phyloP scores from a whole-genome alignment of 2,329 filamentous ascomycete genomes.

The Lomentospora prolificans region DNA sequence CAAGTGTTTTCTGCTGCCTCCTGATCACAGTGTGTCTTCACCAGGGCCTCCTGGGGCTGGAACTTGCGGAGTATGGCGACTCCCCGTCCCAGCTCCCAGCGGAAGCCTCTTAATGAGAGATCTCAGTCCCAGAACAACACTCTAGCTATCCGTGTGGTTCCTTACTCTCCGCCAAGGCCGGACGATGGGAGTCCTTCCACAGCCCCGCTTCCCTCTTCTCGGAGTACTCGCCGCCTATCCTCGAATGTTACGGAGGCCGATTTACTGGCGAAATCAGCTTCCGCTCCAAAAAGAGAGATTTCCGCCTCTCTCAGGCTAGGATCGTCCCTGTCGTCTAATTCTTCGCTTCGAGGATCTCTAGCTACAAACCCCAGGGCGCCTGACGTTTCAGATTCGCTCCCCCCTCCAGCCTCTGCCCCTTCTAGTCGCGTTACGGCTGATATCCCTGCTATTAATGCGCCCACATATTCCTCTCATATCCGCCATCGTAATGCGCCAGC shows the following conservation, averaged over 20 bases:
- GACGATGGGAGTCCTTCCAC: conserved; percentile 17
- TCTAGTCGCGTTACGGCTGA: conserved; percentile 23
- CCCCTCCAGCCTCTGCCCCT: conserved; percentile 22
- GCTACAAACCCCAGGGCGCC: conserved; percentile 20
- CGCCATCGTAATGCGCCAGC: conserved; percentile 25
- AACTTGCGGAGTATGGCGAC: conserved; percentile 10
- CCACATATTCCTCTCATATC: conserved; percentile 28
- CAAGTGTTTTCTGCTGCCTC: too few species aligned
- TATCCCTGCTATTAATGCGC: conserved; percentile 25
- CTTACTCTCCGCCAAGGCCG: conserved; percentile 35
- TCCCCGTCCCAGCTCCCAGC: conserved; percentile 18
- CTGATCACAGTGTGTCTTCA: too few species aligned
- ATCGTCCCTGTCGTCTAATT: background rate
- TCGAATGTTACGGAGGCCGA: background rate
- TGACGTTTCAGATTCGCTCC: conserved; percentile 37
- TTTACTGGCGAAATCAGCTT: background rate
- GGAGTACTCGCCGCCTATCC: conserved; percentile 10
- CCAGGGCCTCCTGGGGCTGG: background rate
- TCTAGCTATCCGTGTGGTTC: conserved; percentile 36
- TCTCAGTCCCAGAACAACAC: conserved; percentile 31
- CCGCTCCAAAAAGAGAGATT: conserved; percentile 7
- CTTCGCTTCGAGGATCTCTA: background rate
- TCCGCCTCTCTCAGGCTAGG: conserved; percentile 6
- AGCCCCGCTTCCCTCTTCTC: conserved; percentile 16
- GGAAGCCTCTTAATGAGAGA: conserved; percentile 27